Conservation (phyloP, 495 filamentous ascomycete species). For the Penicillium goetzii region DNA sequence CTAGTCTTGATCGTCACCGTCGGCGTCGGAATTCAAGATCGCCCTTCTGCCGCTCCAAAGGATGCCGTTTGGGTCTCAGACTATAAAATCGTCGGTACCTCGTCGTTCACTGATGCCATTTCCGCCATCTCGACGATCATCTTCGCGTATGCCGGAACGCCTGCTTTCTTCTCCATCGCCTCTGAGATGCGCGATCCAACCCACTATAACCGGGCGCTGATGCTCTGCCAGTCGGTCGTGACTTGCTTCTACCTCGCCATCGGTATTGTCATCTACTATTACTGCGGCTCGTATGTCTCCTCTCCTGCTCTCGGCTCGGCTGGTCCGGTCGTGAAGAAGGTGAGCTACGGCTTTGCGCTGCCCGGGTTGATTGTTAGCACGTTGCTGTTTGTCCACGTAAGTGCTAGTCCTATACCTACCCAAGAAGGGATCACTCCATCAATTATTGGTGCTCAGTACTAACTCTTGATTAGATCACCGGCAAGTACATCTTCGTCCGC, state of each 20-base stretch:
- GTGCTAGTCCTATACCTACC: conserved; percentile 46
- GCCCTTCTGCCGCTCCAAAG: conserved; percentile 41
- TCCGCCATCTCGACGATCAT: conserved; percentile 70
- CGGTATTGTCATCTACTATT: conserved; percentile 69
- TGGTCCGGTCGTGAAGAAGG: conserved; percentile 61
- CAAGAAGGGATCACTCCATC: neutral
- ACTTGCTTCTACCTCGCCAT: conserved; percentile 68
- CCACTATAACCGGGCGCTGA: conserved; percentile 63
- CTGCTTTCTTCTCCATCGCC: conserved; percentile 71
- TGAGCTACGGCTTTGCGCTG: conserved; percentile 74
- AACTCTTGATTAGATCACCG: conserved; percentile 28
- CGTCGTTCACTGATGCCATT: conserved; percentile 45
- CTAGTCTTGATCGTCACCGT: conserved; percentile 73
- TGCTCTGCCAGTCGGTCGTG: conserved; percentile 44
- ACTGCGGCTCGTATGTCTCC: conserved; percentile 65
- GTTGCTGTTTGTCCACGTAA: conserved; percentile 37
- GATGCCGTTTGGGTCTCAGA: conserved; percentile 37
- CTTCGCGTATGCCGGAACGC: conserved; percentile 66
- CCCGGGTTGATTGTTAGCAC: conserved; percentile 54
- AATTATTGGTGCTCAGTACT: neutral
- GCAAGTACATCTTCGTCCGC: conserved; percentile 65
- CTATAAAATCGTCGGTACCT: conserved; percentile 32
- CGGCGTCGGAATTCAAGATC: conserved; percentile 59
- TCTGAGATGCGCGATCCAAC: conserved; percentile 71
- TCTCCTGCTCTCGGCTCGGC: conserved; percentile 73